These are phyloP conservation scores for Diaporthe humulicola DNA, from an alignment of 2,329 filamentous ascomycete species.

Conservation along the genomic window DNA sequence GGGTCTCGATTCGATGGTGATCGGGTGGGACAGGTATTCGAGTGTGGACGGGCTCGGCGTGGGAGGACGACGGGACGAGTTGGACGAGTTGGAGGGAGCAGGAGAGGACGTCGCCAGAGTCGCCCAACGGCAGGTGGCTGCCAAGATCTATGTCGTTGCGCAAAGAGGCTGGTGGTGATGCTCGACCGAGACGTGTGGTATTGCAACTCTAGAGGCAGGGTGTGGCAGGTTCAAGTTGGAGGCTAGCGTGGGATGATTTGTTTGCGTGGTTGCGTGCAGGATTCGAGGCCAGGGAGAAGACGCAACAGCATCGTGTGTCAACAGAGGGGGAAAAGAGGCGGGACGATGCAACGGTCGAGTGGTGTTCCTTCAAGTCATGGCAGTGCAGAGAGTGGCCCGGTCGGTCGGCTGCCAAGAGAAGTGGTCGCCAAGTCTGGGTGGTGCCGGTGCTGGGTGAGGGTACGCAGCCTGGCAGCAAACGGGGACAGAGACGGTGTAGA, in stretches of 20 bases:
- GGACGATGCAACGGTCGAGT: background rate
- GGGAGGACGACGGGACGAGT: background rate
- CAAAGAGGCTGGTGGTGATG: background rate
- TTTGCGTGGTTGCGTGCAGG: conserved; percentile 40
- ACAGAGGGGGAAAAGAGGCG: conserved; percentile 13
- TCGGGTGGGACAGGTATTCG: conserved; percentile 11
- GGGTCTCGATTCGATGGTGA: background rate
- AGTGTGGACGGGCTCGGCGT: conserved; percentile 21
- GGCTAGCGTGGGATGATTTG: conserved; percentile 47
- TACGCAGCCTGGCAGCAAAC: background rate
- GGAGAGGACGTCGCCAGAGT: background rate
- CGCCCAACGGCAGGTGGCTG: background rate
- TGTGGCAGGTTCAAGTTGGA: conserved; percentile 11
- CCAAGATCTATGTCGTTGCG: conserved; percentile 5
- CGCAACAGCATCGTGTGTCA: conserved; percentile 46
- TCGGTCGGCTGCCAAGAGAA: conserved; percentile 25
- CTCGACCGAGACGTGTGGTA: conserved; percentile 3
- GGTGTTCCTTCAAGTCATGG: conserved; percentile 43
- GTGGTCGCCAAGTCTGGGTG: conserved; percentile 30
- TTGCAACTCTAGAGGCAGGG: background rate
- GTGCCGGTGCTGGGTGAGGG: background rate
- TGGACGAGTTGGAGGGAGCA: background rate
- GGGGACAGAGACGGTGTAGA: background rate
- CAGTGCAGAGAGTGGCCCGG: conserved; percentile 32
- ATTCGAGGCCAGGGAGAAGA: conserved; percentile 41